Percentiles rank a stretch among this genome's conserved stretches.
Conservation (phyloP, 2,329 filamentous ascomycete species). For the Colletotrichum sp. region DNA sequence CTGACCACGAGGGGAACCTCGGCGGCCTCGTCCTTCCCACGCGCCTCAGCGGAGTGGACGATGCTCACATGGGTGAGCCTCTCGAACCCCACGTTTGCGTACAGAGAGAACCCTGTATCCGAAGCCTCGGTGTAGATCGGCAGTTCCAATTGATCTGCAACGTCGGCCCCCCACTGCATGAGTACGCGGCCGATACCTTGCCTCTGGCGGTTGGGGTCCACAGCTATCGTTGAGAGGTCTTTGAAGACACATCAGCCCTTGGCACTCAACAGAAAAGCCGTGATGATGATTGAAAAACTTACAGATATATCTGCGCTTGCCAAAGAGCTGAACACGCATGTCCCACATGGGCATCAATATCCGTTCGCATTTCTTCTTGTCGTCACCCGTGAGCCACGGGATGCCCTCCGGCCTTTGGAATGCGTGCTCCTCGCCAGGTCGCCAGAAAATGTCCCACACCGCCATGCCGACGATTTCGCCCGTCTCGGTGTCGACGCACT, state of each 20-base stretch:
- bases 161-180: slow-evolving; percentile 38
- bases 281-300: slow-evolving; percentile 23
- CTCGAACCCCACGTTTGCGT: slow-evolving; percentile 27
- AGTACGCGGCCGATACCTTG: slow-evolving; percentile 39
- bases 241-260: not conserved
- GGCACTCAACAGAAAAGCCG: not conserved
- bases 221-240: slow-evolving; percentile 47
- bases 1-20: slow-evolving; percentile 44
- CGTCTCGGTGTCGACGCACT: slow-evolving; percentile 41
- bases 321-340: slow-evolving; percentile 26
- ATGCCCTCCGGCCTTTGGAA: slow-evolving; percentile 42
- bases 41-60: slow-evolving; percentile 20
- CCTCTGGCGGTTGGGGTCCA: slow-evolving; percentile 44
- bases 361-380: slow-evolving; percentile 44
- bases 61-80: not conserved
- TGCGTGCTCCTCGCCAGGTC: slow-evolving; percentile 43
- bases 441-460: slow-evolving; percentile 46
- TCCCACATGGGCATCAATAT: slow-evolving; percentile 46
- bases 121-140: slow-evolving; percentile 53
- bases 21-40: slow-evolving; percentile 38
- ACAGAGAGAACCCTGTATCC: slow-evolving; percentile 42
- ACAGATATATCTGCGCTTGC: slow-evolving; percentile 44
- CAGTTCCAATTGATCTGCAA: slow-evolving; percentile 38
- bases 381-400: slow-evolving; percentile 47
- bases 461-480: slow-evolving; percentile 51